Percentiles rank a stretch among this genome's conserved stretches.
These are phyloP conservation scores for Alloteropsis semialata DNA, from an alignment of 176 grass and related monocot species.

Conservation along the genomic window DNA sequence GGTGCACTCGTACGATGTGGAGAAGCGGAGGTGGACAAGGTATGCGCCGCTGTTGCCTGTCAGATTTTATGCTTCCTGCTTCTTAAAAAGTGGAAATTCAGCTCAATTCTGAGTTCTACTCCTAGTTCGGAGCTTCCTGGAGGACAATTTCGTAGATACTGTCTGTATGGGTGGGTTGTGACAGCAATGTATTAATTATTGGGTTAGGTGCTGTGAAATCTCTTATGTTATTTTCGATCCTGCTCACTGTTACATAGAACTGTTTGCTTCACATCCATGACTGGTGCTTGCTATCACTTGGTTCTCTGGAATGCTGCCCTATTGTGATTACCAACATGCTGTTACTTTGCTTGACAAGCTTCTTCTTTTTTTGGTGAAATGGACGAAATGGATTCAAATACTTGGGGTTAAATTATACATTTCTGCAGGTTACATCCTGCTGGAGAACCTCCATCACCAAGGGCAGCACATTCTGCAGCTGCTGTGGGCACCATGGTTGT, in stretches of 20 bases:
- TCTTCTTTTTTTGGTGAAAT: not conserved
- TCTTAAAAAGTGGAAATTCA: not conserved
- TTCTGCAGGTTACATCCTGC: constrained; percentile 58
- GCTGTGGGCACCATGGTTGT: constrained; percentile 94
- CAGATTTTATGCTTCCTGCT: not conserved
- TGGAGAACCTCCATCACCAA: constrained; percentile 80
- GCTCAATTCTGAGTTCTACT: constrained; percentile 15
- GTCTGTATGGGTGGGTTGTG: not conserved
- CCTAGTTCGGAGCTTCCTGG: not conserved
- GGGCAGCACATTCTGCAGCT: constrained; percentile 87
- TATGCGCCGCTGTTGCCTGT: not conserved
- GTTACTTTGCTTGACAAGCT: not conserved
- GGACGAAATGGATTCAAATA: not conserved
- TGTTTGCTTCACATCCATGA: not conserved
- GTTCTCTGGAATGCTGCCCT: not conserved
- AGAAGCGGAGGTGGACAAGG: constrained; percentile 80
- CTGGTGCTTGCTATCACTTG: not conserved
- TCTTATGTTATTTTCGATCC: constrained; percentile 6
- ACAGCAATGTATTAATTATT: not conserved
- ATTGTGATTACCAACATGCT: not conserved
- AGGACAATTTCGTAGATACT: not conserved
- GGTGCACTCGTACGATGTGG: constrained; percentile 86
- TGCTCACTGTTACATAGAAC: not conserved
- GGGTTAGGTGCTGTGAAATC: not conserved
- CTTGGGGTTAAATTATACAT: not conserved